phyloP scores from a whole-genome alignment of 371 early-diverging fungal species.

The Lichtheimia ramosa region DNA sequence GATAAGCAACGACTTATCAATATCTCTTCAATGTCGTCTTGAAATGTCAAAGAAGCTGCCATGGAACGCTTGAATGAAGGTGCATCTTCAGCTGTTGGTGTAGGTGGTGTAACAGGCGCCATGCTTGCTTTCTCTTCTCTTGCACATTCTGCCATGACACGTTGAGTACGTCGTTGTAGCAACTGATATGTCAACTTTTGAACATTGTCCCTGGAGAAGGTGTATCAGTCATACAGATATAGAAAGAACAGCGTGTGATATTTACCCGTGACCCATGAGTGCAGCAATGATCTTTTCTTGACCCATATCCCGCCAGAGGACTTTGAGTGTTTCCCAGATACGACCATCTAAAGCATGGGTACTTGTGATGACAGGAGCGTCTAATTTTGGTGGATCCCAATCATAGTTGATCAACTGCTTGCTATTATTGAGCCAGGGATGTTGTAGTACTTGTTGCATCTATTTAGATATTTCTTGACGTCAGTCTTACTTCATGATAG shows the following conservation, averaged over 20 bases:
- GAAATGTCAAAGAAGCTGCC: neutral
- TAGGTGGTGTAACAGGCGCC: neutral
- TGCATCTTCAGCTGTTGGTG: neutral
- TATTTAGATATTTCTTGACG: constrained; percentile 7
- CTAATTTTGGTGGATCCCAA: neutral
- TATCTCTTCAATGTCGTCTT: neutral
- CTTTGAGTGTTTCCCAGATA: constrained; percentile 40
- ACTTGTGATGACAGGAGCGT: constrained; percentile 15
- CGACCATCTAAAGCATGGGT: constrained; percentile 31
- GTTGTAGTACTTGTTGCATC: constrained; percentile 31
- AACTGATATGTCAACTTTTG: constrained; percentile 36
- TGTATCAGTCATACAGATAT: constrained; percentile 2
- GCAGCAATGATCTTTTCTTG: constrained; percentile 29
- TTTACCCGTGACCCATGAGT: constrained; percentile 21
- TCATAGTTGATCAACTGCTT: neutral
- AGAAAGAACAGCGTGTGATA: neutral
- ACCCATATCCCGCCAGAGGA: constrained; percentile 36
- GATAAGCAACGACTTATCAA: neutral
- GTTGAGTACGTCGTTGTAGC: constrained; percentile 17
- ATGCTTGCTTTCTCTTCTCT: neutral
- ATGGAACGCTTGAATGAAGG: neutral
- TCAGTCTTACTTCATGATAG: neutral
- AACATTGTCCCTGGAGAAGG: constrained; percentile 22
- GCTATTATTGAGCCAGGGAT: constrained; percentile 31
- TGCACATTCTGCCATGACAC: neutral